phyloP scores from a whole-genome alignment of 1,139 yeast genomes.

The Suhomyces anneliseae region DNA sequence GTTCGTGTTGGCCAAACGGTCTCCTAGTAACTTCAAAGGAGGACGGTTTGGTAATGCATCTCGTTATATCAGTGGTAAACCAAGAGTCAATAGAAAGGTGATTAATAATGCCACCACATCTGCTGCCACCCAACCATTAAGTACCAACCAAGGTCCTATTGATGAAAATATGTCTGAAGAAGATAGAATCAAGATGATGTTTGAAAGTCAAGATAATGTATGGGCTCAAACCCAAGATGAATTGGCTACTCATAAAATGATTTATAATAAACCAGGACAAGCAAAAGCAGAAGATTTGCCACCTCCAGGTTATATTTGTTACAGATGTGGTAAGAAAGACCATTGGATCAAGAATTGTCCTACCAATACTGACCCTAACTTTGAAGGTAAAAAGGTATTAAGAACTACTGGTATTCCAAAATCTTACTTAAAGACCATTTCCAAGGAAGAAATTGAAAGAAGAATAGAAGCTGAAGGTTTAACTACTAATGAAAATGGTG shows the following conservation, averaged over 20 bases:
- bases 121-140: slow-evolving; percentile 9
- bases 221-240: slow-evolving; percentile 95
- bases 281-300: slow-evolving; percentile 67
- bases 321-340: slow-evolving; percentile 94
- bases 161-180: slow-evolving; percentile 66
- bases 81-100: slow-evolving; percentile 52
- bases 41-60: slow-evolving; percentile 68
- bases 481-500: slow-evolving; percentile 46
- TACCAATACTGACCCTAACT: slow-evolving; percentile 85
- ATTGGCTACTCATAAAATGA: slow-evolving; percentile 74
- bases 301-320: slow-evolving; percentile 94
- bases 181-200: slow-evolving; percentile 86
- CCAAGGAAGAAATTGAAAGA: slow-evolving; percentile 47
- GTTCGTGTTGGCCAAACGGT: slow-evolving; percentile 75
- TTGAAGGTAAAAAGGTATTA: slow-evolving; percentile 88
- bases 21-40: slow-evolving; percentile 62
- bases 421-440: slow-evolving; percentile 79
- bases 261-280: slow-evolving; percentile 47
- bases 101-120: slow-evolving; percentile 26
- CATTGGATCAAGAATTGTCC: slow-evolving; percentile 98
- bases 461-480: slow-evolving; percentile 56
- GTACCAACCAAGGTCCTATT: slow-evolving; percentile 16
- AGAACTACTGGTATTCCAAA: slow-evolving; percentile 98
- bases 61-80: slow-evolving; percentile 85
- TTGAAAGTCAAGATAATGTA: slow-evolving; percentile 85